These are phyloP conservation scores for Diaporthe sp. DNA, from an alignment of 2,329 filamentous ascomycete genomes.

Conservation along the genomic window DNA sequence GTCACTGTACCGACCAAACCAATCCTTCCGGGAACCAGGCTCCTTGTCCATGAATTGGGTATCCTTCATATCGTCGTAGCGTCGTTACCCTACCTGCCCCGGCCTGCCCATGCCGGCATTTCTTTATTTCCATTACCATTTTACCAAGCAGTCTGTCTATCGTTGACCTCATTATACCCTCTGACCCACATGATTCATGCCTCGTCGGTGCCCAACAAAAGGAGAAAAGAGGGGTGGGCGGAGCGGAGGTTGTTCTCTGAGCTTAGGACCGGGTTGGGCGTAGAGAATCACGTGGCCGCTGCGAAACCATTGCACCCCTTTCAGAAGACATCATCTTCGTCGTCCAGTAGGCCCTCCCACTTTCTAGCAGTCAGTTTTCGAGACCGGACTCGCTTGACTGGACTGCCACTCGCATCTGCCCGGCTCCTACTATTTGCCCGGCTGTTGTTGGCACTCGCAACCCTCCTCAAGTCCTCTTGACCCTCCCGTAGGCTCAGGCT, in stretches of 20 bases:
- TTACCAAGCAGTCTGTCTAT: background rate
- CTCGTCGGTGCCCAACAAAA: background rate
- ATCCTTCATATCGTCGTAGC: conserved; percentile 25
- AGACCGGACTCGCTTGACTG: conserved; percentile 62
- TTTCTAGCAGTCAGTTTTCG: conserved; percentile 58
- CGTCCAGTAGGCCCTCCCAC: conserved; percentile 58
- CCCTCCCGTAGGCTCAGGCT: conserved; percentile 60
- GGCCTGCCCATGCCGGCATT: background rate
- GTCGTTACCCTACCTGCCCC: background rate
- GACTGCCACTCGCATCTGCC: conserved; percentile 53
- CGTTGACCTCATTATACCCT: background rate
- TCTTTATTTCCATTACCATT: background rate
- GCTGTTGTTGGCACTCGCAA: conserved; percentile 42
- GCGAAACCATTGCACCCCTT: background rate
- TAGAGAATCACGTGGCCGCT: background rate
- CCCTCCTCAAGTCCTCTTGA: conserved; percentile 25
- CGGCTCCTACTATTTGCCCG: conserved; percentile 37
- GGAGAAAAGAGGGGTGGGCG: background rate
- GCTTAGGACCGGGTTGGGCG: background rate
- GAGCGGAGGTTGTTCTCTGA: background rate
- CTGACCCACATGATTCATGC: background rate
- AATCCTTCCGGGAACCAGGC: background rate
- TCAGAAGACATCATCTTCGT: conserved; percentile 55
- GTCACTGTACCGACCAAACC: background rate
- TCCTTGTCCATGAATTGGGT: conserved; percentile 9